Base-by-base conservation (phyloP, 1,284 basidiomycete genomes). In the Thelephora terrestris region DNA sequence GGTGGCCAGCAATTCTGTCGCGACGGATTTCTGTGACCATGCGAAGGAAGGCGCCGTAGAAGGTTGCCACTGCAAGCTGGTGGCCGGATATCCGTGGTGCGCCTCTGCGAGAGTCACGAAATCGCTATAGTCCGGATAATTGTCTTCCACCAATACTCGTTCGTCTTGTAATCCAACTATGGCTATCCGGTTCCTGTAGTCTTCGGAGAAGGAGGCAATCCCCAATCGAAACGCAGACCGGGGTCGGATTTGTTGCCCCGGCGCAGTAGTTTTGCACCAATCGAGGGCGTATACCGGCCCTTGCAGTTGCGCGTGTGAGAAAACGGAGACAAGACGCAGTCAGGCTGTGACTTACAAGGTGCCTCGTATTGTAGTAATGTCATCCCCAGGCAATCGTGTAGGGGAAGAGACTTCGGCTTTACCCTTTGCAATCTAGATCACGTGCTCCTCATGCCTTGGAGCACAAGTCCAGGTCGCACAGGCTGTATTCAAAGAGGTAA, bases 201-300 rank as follows among this genome's bases (percentile, higher is more conserved):
- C 84, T 58, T 91, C 86, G 44, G 75, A 75, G 62, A 88, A 85
- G 5, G 90, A 91, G 17, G 80, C 82, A 51, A 91, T 73, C 16
- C 77, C 88, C 47, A 92, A 73, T 49, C 87, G 80, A 64, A 86
- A 90, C 42, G 85, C 78, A 25, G 87, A 87, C 57, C 84, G 77
- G 32, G 83, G 78, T 24, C 85, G 78, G 51, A 74, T 66, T 57
- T 81, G 80, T 53, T 85, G 81, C 7, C 81, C 82, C 2, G 82
- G 81, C 5, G 80, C 78, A 37, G 83, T 70, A 7, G 85, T 76
- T 63, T 88, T 89, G 69, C 85, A 89, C 87, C 86, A 90, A 62
- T 90, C 87, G 47, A 90, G 65, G 53, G 84, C 80, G 60, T 87
- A 83, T 36, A 90, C 81, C 50, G 86, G 85, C 85, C 85, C 87